Base-by-base conservation (phyloP, 164 flowering plant genomes). In the Hamamelis virginiana region DNA sequence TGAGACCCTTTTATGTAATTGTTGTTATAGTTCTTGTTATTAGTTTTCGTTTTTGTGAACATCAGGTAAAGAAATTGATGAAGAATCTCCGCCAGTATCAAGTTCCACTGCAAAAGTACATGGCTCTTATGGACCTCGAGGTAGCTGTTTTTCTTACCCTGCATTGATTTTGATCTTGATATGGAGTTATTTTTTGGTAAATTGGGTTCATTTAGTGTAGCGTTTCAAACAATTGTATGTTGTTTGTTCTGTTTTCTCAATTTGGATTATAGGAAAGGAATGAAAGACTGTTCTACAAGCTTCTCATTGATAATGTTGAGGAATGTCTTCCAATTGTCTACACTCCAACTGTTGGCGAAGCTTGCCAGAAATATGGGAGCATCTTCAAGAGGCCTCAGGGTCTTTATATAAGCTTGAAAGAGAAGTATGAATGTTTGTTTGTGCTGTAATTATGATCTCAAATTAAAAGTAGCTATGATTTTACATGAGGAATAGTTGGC, bases 341-440 rank as follows among this genome's bases (percentile, higher is more conserved):
- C 73, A 91, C 97, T 44, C 97, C 97, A 25, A 87, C 89, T 8
- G 97, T 87, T 66, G 97, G 97, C 61, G 92, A 91, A 75, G 96
- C 96, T 76, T 91, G 97, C 81, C 97, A 91, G 81, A 89, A 89
- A 69, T 91, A 85, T 68, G 94, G 97, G 21, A 82, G 84, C 77
- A 91, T 91, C 62, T 91, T 91, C 79, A 77, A 75, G 75, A 92
- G 87, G 12, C 91, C 94, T 61, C 97, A 89, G 86, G 97, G 97
- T 73, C 87, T 91, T 71, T 91, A 78, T 80, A 85, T 91, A 46
- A 91, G 97, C 67, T 73, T 91, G 74, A 87, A 86, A 75, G 94
- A 91, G 74, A 91, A 87, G 92, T 91, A 78, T 44, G 84, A 13
- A 0, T 43, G n/a, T 22, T 55, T n/a, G 8, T 66, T 69, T 45